Percentiles rank a stretch among this genome's conserved stretches.
phyloP scores from a whole-genome alignment of 2,329 filamentous ascomycete genomes.

The Calonectria hongkongensis region DNA sequence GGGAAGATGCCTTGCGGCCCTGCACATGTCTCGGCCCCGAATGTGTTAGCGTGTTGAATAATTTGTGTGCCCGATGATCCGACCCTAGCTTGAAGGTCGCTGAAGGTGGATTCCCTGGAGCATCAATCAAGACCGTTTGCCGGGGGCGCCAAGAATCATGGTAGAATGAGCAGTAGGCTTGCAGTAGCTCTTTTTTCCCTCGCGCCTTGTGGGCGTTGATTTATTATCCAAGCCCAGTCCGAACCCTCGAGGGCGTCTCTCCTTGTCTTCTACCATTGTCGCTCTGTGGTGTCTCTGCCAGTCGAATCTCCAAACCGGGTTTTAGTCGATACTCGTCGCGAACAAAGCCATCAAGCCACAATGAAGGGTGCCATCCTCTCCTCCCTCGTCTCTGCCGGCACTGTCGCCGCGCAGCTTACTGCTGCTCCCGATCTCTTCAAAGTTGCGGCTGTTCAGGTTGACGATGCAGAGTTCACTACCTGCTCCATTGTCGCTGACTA shows the following conservation, averaged over 20 bases:
- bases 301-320: conserved; percentile 16
- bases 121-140: conserved; percentile 31
- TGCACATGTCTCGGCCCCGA: conserved; percentile 43
- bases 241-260: conserved; percentile 4
- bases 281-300: conserved; percentile 34
- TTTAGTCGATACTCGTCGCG: conserved; percentile 22
- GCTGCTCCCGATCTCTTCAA: conserved; percentile 48
- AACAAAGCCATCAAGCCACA: conserved; percentile 36
- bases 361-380: conserved; percentile 53
- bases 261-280: conserved; percentile 32
- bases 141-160: conserved; percentile 28
- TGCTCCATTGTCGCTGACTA: conserved; percentile 50
- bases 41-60: conserved; percentile 46
- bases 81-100: conserved; percentile 33
- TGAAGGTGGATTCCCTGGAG: conserved; percentile 23
- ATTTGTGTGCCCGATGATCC: conserved; percentile 43
- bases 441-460: conserved; percentile 51
- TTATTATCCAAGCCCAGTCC: conserved; percentile 38
- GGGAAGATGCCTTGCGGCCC: conserved; percentile 48
- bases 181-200: conserved; percentile 30
- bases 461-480: conserved; percentile 51
- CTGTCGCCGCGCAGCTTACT: conserved; percentile 54
- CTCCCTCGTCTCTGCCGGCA: conserved; percentile 46
- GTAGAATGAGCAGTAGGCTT: conserved; percentile 19
- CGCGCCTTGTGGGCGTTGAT: conserved; percentile 8